phyloP scores from a whole-genome alignment of 2,329 filamentous ascomycete species.

The Davidsoniella neocaledoniae region DNA sequence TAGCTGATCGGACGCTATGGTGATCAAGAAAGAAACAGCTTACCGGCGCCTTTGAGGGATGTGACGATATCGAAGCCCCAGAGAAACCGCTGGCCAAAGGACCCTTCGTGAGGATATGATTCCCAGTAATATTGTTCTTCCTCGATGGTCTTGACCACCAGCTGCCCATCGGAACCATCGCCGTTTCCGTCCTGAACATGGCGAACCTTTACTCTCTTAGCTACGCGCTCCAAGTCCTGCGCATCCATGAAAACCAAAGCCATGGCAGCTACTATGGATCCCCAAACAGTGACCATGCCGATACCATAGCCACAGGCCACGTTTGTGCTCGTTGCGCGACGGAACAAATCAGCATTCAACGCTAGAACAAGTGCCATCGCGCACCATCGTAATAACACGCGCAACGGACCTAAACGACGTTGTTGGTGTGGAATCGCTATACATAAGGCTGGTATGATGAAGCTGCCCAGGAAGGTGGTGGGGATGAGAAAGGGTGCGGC shows the following conservation, averaged over 20 bases:
- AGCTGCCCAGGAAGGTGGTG: slow-evolving; percentile 29
- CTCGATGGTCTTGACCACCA: slow-evolving; percentile 14
- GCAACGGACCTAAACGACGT: slow-evolving; percentile 21
- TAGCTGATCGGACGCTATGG: background rate
- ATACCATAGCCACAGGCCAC: slow-evolving; percentile 32
- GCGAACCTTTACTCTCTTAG: slow-evolving; percentile 20
- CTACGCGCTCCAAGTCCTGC: slow-evolving; percentile 37
- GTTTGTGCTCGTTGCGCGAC: slow-evolving; percentile 31
- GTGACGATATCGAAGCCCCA: slow-evolving; percentile 40
- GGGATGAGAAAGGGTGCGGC: slow-evolving; percentile 35
- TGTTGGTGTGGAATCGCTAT: slow-evolving; percentile 37
- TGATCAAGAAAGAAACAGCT: slow-evolving; percentile 12
- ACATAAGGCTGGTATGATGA: slow-evolving; percentile 36
- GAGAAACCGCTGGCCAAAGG: slow-evolving; percentile 31
- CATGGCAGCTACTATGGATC: slow-evolving; percentile 30
- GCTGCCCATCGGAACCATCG: background rate
- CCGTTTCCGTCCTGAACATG: background rate
- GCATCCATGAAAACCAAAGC: slow-evolving; percentile 37
- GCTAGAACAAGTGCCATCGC: slow-evolving; percentile 27
- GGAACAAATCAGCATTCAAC: slow-evolving; percentile 28
- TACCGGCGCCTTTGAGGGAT: slow-evolving; percentile 38
- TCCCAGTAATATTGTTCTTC: slow-evolving; percentile 42
- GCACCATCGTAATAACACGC: slow-evolving; percentile 26
- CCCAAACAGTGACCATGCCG: slow-evolving; percentile 35
- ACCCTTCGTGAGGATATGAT: slow-evolving; percentile 33